A percentile compares a stretch with the other conserved stretches of the same genome.
Conservation (phyloP, 345 rosid species). For the Syzygium oleosum region DNA sequence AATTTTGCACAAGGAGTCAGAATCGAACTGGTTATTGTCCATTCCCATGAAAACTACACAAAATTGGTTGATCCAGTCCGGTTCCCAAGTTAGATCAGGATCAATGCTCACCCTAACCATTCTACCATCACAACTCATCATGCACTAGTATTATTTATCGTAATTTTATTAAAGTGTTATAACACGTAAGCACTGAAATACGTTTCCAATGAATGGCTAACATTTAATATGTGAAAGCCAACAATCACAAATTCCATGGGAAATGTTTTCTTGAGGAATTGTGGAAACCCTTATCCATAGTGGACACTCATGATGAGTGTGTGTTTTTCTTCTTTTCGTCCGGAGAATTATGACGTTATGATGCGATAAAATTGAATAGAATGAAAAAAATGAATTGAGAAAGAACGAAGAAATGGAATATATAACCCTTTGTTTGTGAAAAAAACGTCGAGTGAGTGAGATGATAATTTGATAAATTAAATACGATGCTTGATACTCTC, state of each 20-base stretch:
- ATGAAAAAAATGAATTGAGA: not conserved
- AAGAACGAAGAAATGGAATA: no score
- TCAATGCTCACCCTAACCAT: not conserved
- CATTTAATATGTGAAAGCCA: not conserved
- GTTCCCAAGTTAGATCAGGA: not conserved
- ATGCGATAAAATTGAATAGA: accelerated
- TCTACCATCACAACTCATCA: not conserved
- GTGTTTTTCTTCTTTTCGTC: not conserved
- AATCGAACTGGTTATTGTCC: accelerated
- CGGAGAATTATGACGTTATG: not conserved
- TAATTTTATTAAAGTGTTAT: not conserved
- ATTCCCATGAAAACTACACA: accelerated
- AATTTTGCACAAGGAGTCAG: not conserved
- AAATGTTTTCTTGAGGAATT: accelerated
- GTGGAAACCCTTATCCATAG: not conserved
- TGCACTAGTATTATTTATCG: not conserved
- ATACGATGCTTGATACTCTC: not conserved
- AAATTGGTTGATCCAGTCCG: accelerated
- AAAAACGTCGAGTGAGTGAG: not conserved
- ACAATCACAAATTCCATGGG: accelerated
- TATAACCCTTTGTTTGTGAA: not conserved
- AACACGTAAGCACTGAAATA: not conserved
- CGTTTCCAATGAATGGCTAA: not conserved
- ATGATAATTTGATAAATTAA: not conserved
- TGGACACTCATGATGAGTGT: not conserved